Evolutionary conservation across 768 basidiomycete species (phyloP).

Genomic region (Crassisporium funariophilum): DNA sequence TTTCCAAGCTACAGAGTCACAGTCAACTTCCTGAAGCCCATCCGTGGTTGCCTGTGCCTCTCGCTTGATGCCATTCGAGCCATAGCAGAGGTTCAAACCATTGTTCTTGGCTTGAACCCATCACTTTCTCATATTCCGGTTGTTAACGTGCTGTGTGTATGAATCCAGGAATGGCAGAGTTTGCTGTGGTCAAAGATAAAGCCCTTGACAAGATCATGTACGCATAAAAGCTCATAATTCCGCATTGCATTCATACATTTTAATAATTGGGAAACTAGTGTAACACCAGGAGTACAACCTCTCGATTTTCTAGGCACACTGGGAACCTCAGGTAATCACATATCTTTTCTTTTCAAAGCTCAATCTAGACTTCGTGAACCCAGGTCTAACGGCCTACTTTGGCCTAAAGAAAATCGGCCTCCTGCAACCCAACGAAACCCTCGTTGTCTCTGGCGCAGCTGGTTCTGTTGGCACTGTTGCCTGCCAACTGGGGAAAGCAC

Average conservation of each 20-base stretch:
- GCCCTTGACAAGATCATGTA: slow-evolving; percentile 57
- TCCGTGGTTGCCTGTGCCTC: no score
- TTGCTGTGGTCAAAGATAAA: slow-evolving; percentile 60
- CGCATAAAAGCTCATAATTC: slow-evolving; percentile 20
- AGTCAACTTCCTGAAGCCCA: no score
- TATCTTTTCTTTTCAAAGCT: background rate
- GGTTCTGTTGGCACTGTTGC: slow-evolving; percentile 85
- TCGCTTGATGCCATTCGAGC: no score
- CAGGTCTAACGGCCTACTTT: slow-evolving; percentile 89
- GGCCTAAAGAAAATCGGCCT: slow-evolving; percentile 82
- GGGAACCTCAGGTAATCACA: slow-evolving; percentile 66
- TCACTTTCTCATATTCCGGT: background rate
- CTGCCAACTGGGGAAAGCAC: slow-evolving; percentile 81
- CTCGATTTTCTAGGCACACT: slow-evolving; percentile 84
- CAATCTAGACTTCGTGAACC: background rate
- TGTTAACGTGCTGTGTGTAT: background rate
- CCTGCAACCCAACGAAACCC: slow-evolving; percentile 80
- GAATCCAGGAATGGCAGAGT: slow-evolving; percentile 75
- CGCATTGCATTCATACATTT: background rate
- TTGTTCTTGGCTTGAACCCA: no score
- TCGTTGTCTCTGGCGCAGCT: slow-evolving; percentile 88
- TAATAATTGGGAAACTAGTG: slow-evolving; percentile 32
- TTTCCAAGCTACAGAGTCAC: no score
- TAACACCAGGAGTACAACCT: slow-evolving; percentile 58
- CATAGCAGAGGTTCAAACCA: no score